phyloP scores from a whole-genome alignment of 2,329 filamentous ascomycete genomes.

The Sporothrix mexicana region DNA sequence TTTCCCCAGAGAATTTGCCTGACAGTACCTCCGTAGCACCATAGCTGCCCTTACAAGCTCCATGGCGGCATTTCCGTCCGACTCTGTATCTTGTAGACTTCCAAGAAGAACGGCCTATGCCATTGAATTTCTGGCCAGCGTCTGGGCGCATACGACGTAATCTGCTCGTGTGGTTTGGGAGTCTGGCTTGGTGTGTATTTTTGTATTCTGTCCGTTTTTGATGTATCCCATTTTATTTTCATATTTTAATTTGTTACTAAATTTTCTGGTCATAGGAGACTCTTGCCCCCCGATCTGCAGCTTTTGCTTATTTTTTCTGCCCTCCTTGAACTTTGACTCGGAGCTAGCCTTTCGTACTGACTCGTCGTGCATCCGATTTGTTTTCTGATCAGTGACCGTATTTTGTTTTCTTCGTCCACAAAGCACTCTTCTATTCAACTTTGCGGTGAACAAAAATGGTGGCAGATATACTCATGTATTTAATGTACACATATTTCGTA shows the following conservation, averaged over 20 bases:
- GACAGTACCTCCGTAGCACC: not conserved
- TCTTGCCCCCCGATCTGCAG: constrained; percentile 2
- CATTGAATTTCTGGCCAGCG: not conserved
- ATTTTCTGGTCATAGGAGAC: not conserved
- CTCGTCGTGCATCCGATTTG: constrained; percentile 17
- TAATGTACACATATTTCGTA: no score
- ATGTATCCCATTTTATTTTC: not conserved
- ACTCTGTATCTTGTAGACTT: not conserved
- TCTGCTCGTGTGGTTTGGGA: not conserved
- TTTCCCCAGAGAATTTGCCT: constrained; percentile 20
- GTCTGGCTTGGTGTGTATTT: not conserved
- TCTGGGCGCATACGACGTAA: no score
- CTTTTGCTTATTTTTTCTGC: constrained; percentile 11
- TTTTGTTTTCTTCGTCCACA: not conserved
- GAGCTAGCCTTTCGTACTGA: not conserved
- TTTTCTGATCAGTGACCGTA: not conserved
- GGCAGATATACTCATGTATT: not conserved
- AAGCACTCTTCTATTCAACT: no score
- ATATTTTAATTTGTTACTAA: not conserved
- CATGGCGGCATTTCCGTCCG: constrained; percentile 7
- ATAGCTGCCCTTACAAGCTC: no score
- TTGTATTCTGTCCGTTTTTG: not conserved
- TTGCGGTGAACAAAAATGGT: constrained; percentile 7
- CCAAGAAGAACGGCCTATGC: not conserved
- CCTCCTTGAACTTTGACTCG: not conserved